Evolutionary conservation across 2,329 filamentous ascomycete genomes (phyloP).

Genomic region (Penicillium sp.): DNA sequence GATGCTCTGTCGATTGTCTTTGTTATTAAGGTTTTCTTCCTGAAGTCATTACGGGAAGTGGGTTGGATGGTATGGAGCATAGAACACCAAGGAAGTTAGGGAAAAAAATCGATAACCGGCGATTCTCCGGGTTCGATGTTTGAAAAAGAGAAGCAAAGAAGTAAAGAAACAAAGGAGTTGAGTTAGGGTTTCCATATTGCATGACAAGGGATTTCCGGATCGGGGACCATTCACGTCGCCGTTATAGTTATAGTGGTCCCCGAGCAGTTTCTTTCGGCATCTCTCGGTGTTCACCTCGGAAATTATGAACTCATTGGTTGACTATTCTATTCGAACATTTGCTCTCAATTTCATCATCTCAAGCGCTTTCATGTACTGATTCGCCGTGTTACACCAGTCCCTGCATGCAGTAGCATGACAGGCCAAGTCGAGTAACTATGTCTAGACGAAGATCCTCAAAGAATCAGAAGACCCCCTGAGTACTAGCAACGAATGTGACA

Average conservation of each 20-base stretch:
- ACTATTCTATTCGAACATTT: not conserved
- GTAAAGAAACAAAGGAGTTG: not conserved
- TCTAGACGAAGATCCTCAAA: not conserved
- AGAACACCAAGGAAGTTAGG: not conserved
- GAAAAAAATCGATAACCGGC: not conserved
- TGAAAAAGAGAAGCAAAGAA: not conserved
- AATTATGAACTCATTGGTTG: not conserved
- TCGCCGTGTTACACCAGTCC: not conserved
- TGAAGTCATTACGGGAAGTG: conserved; percentile 11
- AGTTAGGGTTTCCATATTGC: conserved; percentile 8
- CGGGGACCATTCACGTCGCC: conserved; percentile 21
- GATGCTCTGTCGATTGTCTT: not conserved
- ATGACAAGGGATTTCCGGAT: conserved; percentile 13
- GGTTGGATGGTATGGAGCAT: not conserved
- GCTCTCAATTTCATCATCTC: not conserved
- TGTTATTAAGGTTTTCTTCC: conserved; percentile 8
- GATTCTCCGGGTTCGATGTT: not conserved
- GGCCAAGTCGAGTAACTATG: not conserved
- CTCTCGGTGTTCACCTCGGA: not conserved
- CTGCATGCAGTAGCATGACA: not conserved
- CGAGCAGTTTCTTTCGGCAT: conserved; percentile 9
- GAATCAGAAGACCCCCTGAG: not conserved
- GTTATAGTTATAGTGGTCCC: conserved; percentile 18
- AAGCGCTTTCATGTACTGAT: not conserved
- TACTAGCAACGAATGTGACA: not conserved